Percentiles rank a stretch among this genome's conserved stretches.
Evolutionary conservation across 1,284 basidiomycete genomes (phyloP).

Genomic region (Fomitopsis schrenkii): DNA sequence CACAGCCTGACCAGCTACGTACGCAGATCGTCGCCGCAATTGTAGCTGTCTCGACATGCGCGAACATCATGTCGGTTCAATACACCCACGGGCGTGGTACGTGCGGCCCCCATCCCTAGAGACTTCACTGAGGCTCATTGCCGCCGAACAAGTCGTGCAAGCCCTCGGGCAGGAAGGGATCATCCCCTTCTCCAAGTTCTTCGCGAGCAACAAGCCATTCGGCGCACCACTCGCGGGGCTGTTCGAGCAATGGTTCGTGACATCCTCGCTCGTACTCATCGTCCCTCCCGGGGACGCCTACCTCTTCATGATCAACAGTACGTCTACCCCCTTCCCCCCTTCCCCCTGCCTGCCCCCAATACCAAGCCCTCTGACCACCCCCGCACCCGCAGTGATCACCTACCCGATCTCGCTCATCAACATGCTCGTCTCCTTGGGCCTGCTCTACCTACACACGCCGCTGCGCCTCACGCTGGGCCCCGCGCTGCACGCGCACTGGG

Average conservation of each 20-base stretch:
- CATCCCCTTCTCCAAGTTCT: slow-evolving; percentile 53
- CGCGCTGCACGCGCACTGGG: slow-evolving; percentile 47
- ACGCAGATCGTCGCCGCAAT: slow-evolving; percentile 52
- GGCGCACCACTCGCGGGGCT: slow-evolving; percentile 54
- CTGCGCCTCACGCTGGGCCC: slow-evolving; percentile 23
- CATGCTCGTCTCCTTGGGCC: slow-evolving; percentile 52
- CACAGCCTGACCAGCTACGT: background rate
- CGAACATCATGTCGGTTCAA: slow-evolving; percentile 56
- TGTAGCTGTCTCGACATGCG: slow-evolving; percentile 59
- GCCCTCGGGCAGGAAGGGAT: slow-evolving; percentile 66
- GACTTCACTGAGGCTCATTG: background rate
- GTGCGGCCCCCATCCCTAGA: background rate
- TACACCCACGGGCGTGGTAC: slow-evolving; percentile 63
- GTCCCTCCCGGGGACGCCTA: slow-evolving; percentile 67
- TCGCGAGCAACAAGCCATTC: slow-evolving; percentile 62
- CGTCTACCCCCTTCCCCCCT: slow-evolving; percentile 27
- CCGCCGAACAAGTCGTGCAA: slow-evolving; percentile 50
- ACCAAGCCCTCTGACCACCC: slow-evolving; percentile 14
- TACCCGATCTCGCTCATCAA: slow-evolving; percentile 57
- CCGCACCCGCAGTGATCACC: slow-evolving; percentile 37
- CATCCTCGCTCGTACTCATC: slow-evolving; percentile 41
- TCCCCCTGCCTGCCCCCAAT: background rate
- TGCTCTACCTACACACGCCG: slow-evolving; percentile 53
- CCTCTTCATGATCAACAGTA: slow-evolving; percentile 60
- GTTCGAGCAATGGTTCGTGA: slow-evolving; percentile 48